These are phyloP conservation scores for Iberis pinnata DNA, from an alignment of 345 rosid genomes.

Conservation along the genomic window DNA sequence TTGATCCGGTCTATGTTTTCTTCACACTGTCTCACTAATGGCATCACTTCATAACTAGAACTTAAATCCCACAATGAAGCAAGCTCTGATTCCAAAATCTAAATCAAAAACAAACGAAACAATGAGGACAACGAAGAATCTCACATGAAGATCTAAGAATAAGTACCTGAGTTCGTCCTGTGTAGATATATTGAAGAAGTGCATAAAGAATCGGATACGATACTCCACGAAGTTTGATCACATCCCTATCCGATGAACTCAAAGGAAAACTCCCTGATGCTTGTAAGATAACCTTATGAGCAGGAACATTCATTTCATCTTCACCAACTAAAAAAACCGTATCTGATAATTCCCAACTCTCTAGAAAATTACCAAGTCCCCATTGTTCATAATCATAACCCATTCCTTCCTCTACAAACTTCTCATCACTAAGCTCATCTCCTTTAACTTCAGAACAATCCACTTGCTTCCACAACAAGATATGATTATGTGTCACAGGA, in stretches of 20 bases:
- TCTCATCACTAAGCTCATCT: slow-evolving; percentile 43
- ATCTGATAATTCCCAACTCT: slow-evolving; percentile 78
- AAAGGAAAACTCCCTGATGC: slow-evolving; percentile 62
- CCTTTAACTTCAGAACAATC: slow-evolving; percentile 43
- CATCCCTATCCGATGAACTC: slow-evolving; percentile 40
- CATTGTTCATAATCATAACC: slow-evolving; percentile 45
- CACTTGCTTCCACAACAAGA: slow-evolving; percentile 83
- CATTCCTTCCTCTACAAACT: slow-evolving; percentile 34
- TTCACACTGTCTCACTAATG: slow-evolving; percentile 71
- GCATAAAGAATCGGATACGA: slow-evolving; percentile 59
- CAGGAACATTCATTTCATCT: slow-evolving; percentile 65
- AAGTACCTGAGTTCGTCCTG: slow-evolving; percentile 67
- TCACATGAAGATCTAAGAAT: not conserved
- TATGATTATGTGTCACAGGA: slow-evolving; percentile 71
- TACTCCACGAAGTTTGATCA: slow-evolving; percentile 43
- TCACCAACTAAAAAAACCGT: slow-evolving; percentile 57
- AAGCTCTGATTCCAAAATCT: slow-evolving; percentile 75
- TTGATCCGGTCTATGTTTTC: slow-evolving; percentile 52
- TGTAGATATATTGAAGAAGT: slow-evolving; percentile 72
- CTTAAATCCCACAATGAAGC: slow-evolving; percentile 49
- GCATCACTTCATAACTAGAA: slow-evolving; percentile 56
- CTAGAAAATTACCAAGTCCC: slow-evolving; percentile 81
- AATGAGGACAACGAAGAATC: not conserved
- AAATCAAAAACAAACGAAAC: slow-evolving; percentile 25
- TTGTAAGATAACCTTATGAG: slow-evolving; percentile 80